Evolutionary conservation across 495 filamentous ascomycete genomes (phyloP).

Genomic region (Aspergillus sclerotioniger): DNA sequence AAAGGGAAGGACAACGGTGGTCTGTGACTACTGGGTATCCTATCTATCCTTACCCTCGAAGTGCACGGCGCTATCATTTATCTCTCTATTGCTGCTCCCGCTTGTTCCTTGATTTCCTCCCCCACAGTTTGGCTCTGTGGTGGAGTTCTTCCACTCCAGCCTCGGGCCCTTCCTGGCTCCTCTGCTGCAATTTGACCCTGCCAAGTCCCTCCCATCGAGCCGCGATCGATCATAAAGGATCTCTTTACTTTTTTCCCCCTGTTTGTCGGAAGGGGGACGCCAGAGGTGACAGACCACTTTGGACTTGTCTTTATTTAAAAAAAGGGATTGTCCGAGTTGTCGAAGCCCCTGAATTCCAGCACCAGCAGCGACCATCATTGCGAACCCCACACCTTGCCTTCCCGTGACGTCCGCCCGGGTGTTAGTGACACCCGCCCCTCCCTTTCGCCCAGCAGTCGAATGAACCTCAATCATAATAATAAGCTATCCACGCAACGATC

Average conservation of each 20-base stretch:
- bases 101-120: not conserved
- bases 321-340: too few relatives aligned
- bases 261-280: not conserved
- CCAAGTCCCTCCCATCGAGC: not conserved
- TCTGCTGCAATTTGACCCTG: not conserved
- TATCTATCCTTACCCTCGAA: too few relatives aligned
- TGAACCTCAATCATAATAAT: constrained; percentile 9
- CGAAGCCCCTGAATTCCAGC: too few relatives aligned
- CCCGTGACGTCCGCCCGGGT: constrained; percentile 30
- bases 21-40: too few relatives aligned
- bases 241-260: not conserved
- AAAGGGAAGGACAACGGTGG: too few relatives aligned
- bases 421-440: constrained; percentile 7
- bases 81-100: not conserved
- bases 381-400: constrained; percentile 5
- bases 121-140: not conserved
- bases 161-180: not conserved
- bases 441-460: not conserved
- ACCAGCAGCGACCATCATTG: too few relatives aligned
- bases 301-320: too few relatives aligned
- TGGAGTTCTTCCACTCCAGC: not conserved
- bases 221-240: not conserved
- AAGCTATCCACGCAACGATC: constrained; percentile 18
- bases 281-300: too few relatives aligned
- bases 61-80: not conserved